phyloP scores from a whole-genome alignment of 2,329 filamentous ascomycete species.

The Leptographium galeiforme region DNA sequence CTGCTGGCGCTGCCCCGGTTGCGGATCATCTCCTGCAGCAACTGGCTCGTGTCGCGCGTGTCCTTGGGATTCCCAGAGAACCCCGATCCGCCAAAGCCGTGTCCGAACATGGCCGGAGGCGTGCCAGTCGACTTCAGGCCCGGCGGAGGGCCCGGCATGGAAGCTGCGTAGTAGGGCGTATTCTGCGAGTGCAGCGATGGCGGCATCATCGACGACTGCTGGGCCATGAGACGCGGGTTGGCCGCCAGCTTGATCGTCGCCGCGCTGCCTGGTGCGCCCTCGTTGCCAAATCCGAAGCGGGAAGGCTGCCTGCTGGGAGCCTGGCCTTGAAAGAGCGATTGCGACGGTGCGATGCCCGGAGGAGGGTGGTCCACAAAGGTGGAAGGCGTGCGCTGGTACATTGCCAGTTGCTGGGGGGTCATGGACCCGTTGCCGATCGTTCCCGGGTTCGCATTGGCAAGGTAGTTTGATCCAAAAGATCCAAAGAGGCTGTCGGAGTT shows the following conservation, averaged over 20 bases:
- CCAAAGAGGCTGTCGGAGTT: constrained; percentile 41
- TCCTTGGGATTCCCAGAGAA: constrained; percentile 63
- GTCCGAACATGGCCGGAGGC: constrained; percentile 86
- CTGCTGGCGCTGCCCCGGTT: constrained; percentile 45
- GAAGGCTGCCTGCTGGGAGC: constrained; percentile 75
- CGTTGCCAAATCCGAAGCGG: constrained; percentile 76
- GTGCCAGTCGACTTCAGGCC: constrained; percentile 92
- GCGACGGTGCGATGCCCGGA: constrained; percentile 10
- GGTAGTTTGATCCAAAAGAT: constrained; percentile 33
- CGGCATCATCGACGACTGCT: constrained; percentile 80
- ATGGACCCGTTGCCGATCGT: constrained; percentile 12
- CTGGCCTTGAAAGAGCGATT: constrained; percentile 39
- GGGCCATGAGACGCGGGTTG: constrained; percentile 69
- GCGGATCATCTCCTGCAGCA: constrained; percentile 73
- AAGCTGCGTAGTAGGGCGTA: constrained; percentile 67
- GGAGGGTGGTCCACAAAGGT: constrained; percentile 39
- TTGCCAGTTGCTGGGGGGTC: constrained; percentile 19
- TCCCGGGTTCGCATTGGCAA: constrained; percentile 24
- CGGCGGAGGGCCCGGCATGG: constrained; percentile 85
- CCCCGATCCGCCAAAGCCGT: constrained; percentile 62
- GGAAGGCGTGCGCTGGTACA: constrained; percentile 51
- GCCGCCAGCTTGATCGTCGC: constrained; percentile 62
- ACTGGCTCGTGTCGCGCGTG: constrained; percentile 54
- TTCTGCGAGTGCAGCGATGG: constrained; percentile 44
- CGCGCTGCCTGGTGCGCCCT: constrained; percentile 45